Base-by-base conservation (phyloP, 768 basidiomycete species). In the Russula abietina region DNA sequence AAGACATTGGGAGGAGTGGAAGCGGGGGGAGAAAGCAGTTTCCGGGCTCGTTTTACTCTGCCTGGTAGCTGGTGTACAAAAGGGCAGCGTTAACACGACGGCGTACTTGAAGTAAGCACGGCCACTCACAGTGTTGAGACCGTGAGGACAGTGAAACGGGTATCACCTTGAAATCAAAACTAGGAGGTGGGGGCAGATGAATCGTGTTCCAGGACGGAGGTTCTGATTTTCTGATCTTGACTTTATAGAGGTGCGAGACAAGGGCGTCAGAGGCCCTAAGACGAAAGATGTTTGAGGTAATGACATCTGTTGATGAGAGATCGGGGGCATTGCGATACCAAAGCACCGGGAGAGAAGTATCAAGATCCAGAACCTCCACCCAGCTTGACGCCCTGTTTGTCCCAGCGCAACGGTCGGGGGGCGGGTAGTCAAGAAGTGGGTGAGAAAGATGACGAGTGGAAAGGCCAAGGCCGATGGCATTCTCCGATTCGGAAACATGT, bases 191-290 rank as follows among this genome's bases (percentile, higher is more conserved):
- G 38, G 41, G 30, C 17, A 17, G 16, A 26, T 32, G 43, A 11
- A 55, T 17, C 12, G 38, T 54, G 52, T 46, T 54, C 22, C 36
- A 46, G 43, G 46, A 19, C 14, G 17, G 36, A 14, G 22, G 36
- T 48, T 22, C 52, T 64, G 62, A 59, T 64, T 46, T 48, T 22
- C 52, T 64, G 62, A 59, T 64, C 53, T 38, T 50, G 57, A 54
- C 36, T 61, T 64, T 64, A 59, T 59, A 59, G 46, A 43, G 11
- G 9, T n/a, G 6, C 6, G 9, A 24, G 58, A 16, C 26, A 14
- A 32, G 43, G 32, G 57, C 26, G 16, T 26, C 43, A 28, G 32
- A 55, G 16, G 36, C 39, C 22, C 11, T 26, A 9, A 4, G n/a
- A 22, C 38, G 38, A 24, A 22, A 33, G 38, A 41, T 38, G 30